Base-by-base conservation (phyloP, 1,284 basidiomycete species). In the Marasmius sp. region DNA sequence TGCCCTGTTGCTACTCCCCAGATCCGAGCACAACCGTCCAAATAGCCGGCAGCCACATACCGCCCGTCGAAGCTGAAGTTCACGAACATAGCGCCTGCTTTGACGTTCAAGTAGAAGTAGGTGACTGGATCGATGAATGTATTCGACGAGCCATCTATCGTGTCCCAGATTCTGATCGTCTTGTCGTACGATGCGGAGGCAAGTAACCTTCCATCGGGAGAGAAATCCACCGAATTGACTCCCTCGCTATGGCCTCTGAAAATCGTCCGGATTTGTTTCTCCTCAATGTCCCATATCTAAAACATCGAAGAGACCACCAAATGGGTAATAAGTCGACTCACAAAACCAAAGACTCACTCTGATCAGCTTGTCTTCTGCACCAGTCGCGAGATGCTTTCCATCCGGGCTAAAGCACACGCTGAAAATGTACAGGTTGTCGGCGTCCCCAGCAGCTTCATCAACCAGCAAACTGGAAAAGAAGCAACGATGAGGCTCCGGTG, bases 121-220 rank as follows among this genome's bases (percentile, higher is more conserved):
- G n/a, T n/a, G n/a, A n/a, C n/a, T n/a, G n/a, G n/a, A n/a, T n/a
- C n/a, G n/a, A n/a, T n/a, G n/a, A n/a, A 80, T 12, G 84, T 80
- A 66, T 82, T 82, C 60, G 83, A 86, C 8, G 78, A 73, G 14
- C 87, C 85, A 18, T 83, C 84, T 27, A 84, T 79, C 76, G 94
- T 87, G 72, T 94, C 88, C 94, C 94, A 97, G 61, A 96, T 88
- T 53, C 92, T 83, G n/a, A 92, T 90, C 10, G 93, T 94, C 75
- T 90, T 91, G 77, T 97, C 95, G 5, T 92, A 93, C 0, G 92
- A 94, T 16, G 93, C 94, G 11, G 91, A 93, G n/a, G 94, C 90
- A 64, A 97, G 87, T 67, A 91, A 85, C 12, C 86, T 81, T 7
- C 94, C 93, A 70, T 96, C 92, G 27, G 83, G 77, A 9, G 91